A percentile compares a stretch with the other conserved stretches of the same genome.
phyloP scores from a whole-genome alignment of 441 rosid genomes.

The Aleurites moluccanus region DNA sequence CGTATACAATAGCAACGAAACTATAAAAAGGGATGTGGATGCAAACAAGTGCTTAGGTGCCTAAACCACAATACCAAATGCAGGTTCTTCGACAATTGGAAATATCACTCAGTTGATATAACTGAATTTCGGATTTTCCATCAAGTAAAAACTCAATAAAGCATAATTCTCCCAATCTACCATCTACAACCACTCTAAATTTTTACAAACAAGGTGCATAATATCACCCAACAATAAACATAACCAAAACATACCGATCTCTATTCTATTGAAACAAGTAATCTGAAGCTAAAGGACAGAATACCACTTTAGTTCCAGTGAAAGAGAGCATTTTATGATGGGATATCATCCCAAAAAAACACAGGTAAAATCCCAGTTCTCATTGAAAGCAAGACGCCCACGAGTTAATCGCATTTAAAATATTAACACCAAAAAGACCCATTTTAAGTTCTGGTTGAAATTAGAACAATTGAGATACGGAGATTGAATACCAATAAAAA shows the following conservation, averaged over 20 bases:
- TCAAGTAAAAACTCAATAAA: background rate
- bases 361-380: background rate
- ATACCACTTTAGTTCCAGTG: background rate
- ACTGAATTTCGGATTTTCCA: background rate
- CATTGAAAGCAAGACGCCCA: background rate
- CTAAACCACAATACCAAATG: background rate
- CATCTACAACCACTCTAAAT: background rate
- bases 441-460: background rate
- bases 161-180: background rate
- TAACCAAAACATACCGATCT: conserved; percentile 6
- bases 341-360: background rate
- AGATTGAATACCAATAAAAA: background rate
- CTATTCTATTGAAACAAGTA: conserved; percentile 11
- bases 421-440: background rate
- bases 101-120: background rate
- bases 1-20: background rate
- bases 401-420: background rate
- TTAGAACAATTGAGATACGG: background rate
- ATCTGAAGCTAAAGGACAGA: background rate
- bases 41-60: background rate
- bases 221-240: background rate
- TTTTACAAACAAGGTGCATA: background rate
- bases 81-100: background rate
- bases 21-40: background rate
- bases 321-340: background rate